These are phyloP conservation scores for Cryptosporidium viatorum DNA, from an alignment of 169 alveolate genomes.

Conservation along the genomic window DNA sequence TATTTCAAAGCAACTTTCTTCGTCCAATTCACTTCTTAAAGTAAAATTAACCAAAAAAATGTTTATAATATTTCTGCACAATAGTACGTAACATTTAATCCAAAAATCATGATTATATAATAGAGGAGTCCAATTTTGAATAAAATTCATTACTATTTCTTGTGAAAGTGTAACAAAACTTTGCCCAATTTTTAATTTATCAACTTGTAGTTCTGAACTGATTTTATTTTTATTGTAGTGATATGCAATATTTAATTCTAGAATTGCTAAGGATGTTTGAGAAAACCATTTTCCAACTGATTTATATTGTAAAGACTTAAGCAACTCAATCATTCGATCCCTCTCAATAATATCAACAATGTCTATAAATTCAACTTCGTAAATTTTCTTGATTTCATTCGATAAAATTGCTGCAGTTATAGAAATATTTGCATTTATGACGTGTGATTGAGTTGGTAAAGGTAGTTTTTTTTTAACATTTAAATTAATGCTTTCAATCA, in stretches of 20 bases:
- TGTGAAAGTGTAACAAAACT: constrained; percentile 13
- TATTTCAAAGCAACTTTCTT: constrained; percentile 35
- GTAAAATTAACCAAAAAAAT: constrained; percentile 41
- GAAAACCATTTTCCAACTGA: constrained; percentile 57
- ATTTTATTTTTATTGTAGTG: not conserved
- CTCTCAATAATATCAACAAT: constrained; percentile 7
- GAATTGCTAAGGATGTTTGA: not conserved
- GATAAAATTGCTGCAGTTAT: constrained; percentile 20
- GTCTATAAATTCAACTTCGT: not conserved
- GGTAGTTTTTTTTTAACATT: not conserved
- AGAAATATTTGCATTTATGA: constrained; percentile 23
- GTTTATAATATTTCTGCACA: constrained; percentile 33
- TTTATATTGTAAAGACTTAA: constrained; percentile 47
- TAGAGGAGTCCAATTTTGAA: constrained; percentile 45
- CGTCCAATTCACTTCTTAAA: constrained; percentile 11
- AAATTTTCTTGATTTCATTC: constrained; percentile 17
- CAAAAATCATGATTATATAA: constrained; percentile 6
- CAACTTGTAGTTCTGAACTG: not conserved
- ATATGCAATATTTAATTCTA: not conserved
- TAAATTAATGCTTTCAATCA: not conserved
- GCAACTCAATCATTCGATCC: constrained; percentile 10
- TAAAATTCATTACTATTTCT: constrained; percentile 12
- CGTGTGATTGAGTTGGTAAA: constrained; percentile 23
- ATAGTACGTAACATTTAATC: constrained; percentile 37
- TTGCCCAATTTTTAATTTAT: not conserved